phyloP scores from a whole-genome alignment of 352 stramenopile genomes.

The Globisporangium spiculum region DNA sequence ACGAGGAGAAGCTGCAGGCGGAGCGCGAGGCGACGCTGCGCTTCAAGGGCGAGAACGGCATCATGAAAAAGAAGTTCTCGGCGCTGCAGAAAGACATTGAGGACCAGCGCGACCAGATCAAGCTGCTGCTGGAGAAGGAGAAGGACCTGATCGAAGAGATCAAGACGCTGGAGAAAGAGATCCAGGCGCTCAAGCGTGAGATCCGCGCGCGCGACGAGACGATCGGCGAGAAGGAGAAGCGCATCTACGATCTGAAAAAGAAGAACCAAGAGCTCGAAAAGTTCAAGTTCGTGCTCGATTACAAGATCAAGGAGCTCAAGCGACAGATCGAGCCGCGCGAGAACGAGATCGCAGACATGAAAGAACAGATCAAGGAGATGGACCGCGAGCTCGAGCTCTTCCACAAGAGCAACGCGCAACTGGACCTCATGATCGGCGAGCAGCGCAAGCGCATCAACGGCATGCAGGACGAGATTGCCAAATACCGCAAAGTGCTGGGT shows the following conservation, averaged over 20 bases:
- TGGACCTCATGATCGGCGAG: constrained; percentile 93
- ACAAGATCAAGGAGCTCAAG: constrained; percentile 97
- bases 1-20: constrained; percentile 82
- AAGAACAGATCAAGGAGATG: constrained; percentile 95
- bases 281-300: constrained; percentile 96
- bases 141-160: constrained; percentile 86
- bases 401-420: constrained; percentile 91
- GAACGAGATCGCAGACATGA: constrained; percentile 94
- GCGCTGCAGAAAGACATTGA: constrained; percentile 91
- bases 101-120: constrained; percentile 90
- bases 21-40: constrained; percentile 86
- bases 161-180: constrained; percentile 88
- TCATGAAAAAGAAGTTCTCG: constrained; percentile 94
- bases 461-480: constrained; percentile 80
- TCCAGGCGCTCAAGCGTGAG: constrained; percentile 93
- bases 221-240: constrained; percentile 94
- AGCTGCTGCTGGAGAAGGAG: constrained; percentile 83
- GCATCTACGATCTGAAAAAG: constrained; percentile 94
- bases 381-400: constrained; percentile 94
- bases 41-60: constrained; percentile 92
- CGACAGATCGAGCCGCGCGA: constrained; percentile 93
- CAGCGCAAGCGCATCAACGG: constrained; percentile 81
- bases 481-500: constrained; percentile 48
- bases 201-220: constrained; percentile 94
- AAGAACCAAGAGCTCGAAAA: constrained; percentile 97